phyloP scores from a whole-genome alignment of 306 rosid species.

The Senna siamea region DNA sequence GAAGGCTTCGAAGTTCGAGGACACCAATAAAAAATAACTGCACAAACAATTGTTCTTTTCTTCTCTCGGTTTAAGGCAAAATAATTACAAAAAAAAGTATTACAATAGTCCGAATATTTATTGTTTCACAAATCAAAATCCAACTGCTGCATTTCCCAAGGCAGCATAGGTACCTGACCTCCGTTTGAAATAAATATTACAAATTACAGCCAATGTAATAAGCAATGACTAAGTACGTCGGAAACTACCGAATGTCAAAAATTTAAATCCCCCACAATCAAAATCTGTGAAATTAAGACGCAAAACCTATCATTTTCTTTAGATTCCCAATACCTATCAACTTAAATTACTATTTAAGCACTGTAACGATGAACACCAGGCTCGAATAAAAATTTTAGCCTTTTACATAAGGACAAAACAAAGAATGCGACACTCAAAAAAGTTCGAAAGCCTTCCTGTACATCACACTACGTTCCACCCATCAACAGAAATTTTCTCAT shows the following conservation, averaged over 20 bases:
- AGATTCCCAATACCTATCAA: conserved; percentile 47
- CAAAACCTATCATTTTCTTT: conserved; percentile 8
- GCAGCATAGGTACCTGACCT: conserved; percentile 46
- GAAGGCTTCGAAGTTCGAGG: too few relatives aligned
- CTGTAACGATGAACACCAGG: conserved; percentile 48
- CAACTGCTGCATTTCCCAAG: conserved; percentile 45
- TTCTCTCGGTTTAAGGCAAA: background rate
- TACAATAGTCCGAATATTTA: conserved; percentile 36
- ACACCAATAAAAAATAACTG: background rate
- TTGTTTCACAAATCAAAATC: conserved; percentile 48
- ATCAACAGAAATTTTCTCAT: conserved; percentile 47
- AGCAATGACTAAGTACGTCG: background rate
- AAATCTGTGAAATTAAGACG: conserved; percentile 64
- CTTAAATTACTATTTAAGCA: conserved; percentile 43
- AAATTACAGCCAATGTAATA: conserved; percentile 42
- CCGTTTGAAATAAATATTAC: conserved; percentile 40
- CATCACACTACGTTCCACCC: conserved; percentile 49
- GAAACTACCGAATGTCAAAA: conserved; percentile 34
- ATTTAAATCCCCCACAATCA: conserved; percentile 45
- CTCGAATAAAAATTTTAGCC: conserved; percentile 48
- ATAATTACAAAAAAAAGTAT: background rate
- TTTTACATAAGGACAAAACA: conserved; percentile 48
- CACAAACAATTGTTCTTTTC: background rate
- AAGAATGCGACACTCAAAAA: conserved; percentile 64
- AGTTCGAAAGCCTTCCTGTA: conserved; percentile 71